phyloP scores from a whole-genome alignment of 371 early-diverging fungal species.

The Mucor lusitanicus region DNA sequence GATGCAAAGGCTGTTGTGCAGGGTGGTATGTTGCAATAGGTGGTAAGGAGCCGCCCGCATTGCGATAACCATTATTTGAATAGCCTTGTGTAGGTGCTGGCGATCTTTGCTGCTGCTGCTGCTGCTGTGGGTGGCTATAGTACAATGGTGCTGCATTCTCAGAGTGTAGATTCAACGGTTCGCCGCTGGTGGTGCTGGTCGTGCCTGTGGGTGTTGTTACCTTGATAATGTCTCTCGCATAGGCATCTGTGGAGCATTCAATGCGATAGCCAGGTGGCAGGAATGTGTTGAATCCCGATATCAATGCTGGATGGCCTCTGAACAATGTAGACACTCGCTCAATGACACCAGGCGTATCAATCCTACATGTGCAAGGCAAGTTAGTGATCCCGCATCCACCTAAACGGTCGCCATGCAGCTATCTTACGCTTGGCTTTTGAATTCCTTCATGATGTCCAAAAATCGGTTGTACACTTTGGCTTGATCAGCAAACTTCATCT shows the following conservation, averaged over 20 bases:
- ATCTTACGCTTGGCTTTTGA: slow-evolving; percentile 90
- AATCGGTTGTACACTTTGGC: slow-evolving; percentile 97
- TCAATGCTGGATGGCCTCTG: slow-evolving; percentile 86
- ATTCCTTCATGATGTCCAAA: slow-evolving; percentile 99
- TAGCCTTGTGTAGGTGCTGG: neutral
- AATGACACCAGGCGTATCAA: slow-evolving; percentile 97
- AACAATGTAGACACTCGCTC: slow-evolving; percentile 94
- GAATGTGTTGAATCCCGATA: slow-evolving; percentile 98
- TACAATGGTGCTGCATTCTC: neutral
- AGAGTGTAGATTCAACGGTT: slow-evolving; percentile 15
- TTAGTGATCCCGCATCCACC: neutral
- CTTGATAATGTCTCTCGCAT: slow-evolving; percentile 61
- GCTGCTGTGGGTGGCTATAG: slow-evolving; percentile 1
- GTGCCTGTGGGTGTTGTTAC: slow-evolving; percentile 84
- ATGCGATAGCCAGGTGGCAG: slow-evolving; percentile 96
- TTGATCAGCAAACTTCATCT: slow-evolving; percentile 87
- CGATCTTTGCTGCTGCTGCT: neutral
- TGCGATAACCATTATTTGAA: neutral
- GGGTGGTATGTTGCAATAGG: slow-evolving; percentile 12
- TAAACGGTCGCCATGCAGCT: no score
- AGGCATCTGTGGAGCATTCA: slow-evolving; percentile 74
- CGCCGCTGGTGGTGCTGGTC: slow-evolving; percentile 46
- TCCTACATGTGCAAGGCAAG: slow-evolving; percentile 40
- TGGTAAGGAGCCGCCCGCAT: slow-evolving; percentile 5
- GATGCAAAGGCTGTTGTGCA: neutral